Conservation (phyloP, 257 asterid genomes). For the Primulina tabacum region DNA sequence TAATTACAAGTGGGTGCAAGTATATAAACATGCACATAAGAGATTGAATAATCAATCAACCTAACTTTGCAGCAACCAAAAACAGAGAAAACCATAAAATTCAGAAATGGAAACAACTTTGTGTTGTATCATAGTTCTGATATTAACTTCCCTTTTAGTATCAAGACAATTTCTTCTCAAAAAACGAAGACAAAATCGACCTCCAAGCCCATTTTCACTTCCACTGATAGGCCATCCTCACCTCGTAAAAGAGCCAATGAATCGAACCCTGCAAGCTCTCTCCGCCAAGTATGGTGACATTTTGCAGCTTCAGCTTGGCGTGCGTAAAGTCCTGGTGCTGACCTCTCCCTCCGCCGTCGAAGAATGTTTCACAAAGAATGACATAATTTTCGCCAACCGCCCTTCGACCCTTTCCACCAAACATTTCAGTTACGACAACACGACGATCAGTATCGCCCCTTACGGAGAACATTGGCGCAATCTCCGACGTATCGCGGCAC, state of each 20-base stretch:
- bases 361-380: constrained; percentile 35
- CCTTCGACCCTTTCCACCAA: constrained; percentile 32
- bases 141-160: background rate
- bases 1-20: too few relatives aligned
- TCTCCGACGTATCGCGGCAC: constrained; percentile 27
- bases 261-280: constrained; percentile 24
- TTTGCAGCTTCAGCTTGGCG: constrained; percentile 22
- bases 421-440: constrained; percentile 32
- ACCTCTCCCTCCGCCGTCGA: constrained; percentile 28
- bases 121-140: background rate
- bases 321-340: constrained; percentile 23
- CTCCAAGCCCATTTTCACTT: constrained; percentile 32
- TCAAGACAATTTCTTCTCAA: background rate
- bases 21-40: too few relatives aligned
- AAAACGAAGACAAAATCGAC: constrained; percentile 11
- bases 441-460: constrained; percentile 29
- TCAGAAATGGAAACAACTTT: constrained; percentile 5
- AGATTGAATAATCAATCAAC: too few relatives aligned
- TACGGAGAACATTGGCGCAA: constrained; percentile 35
- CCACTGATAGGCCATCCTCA: constrained; percentile 34
- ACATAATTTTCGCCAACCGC: constrained; percentile 29
- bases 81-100: background rate
- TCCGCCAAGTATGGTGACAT: constrained; percentile 30
- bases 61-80: background rate
- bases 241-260: constrained; percentile 27